Base-by-base conservation (phyloP, 257 asterid species). In the Agastache rugosa region DNA sequence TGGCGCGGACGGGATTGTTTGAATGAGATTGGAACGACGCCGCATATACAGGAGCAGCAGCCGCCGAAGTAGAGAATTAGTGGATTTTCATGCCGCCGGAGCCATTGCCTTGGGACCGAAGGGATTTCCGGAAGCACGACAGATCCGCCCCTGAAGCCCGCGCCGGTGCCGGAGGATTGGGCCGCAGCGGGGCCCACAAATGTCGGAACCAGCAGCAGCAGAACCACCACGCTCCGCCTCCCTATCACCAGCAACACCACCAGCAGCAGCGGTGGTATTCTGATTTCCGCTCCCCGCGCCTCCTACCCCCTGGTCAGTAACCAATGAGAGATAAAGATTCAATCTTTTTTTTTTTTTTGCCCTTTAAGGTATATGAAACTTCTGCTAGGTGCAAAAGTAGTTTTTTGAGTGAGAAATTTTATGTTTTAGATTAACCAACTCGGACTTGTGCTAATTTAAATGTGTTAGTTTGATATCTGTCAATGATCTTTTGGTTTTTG, bases 61-160 rank as follows among this genome's bases (percentile, higher is more conserved):
- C 66, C 67, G 75, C 22, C 45, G 80, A 22, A 67, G 45, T 76
- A 50, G 66, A 65, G 59, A 82, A 59, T 67, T 48, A 51, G 20
- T 53, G 19, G 53, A 63, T 53, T 77, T 87, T 88, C 83, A 92
- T 94, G 97, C 93, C 97, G 86, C 86, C 97, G 73, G 98, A 94
- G 88, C 90, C 89, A 72, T 83, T 84, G 75, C 85, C 91, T 15
- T 90, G 97, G 97, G 98, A 94, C 85, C 96, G 95, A 86, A 91
- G 89, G 83, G 98, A 88, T 74, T 87, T 91, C 65, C 91, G 96
- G 83, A 90, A 85, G 87, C 93, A 86, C 82, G 93, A 91, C 54
- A 90, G 96, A 82, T 85, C 96, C 79, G 87, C 48, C 45, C 51
- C 74, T n/a, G 83, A 80, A 70, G 41, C 84, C 9, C 88, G 84